A percentile compares a stretch with the other conserved stretches of the same genome.
These are phyloP conservation scores for Botrytis pseudocinerea DNA, from an alignment of 2,329 filamentous ascomycete species.

Conservation along the genomic window DNA sequence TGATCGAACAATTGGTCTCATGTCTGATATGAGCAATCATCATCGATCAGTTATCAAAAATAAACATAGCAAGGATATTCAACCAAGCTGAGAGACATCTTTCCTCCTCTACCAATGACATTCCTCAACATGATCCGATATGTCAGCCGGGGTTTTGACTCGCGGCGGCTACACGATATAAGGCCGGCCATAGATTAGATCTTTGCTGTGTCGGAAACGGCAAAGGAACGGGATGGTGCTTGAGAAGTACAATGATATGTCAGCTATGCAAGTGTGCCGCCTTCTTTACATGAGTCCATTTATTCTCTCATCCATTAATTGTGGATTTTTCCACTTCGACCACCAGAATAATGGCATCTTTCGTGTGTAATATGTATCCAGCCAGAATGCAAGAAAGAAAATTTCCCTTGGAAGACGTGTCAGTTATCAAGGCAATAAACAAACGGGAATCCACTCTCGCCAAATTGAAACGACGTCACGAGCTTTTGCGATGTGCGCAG, in stretches of 20 bases:
- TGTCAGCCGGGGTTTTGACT: neutral
- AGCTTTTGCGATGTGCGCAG: neutral
- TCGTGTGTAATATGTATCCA: neutral
- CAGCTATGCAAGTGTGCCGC: constrained; percentile 16
- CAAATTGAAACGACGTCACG: constrained; percentile 18
- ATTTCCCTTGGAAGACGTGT: neutral
- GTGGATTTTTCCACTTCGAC: neutral
- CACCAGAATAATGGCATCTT: neutral
- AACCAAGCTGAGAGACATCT: neutral
- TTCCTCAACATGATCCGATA: neutral
- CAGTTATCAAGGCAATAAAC: constrained; percentile 4
- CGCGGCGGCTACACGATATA: neutral
- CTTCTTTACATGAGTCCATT: neutral
- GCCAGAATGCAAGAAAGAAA: neutral
- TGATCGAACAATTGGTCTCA: neutral
- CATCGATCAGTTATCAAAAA: neutral
- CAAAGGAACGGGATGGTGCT: constrained; percentile 3
- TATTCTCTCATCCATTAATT: neutral
- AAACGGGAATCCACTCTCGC: constrained; percentile 16
- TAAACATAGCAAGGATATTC: neutral
- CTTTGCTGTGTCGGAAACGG: constrained; percentile 3
- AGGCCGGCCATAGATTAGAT: constrained; percentile 4
- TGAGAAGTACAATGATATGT: neutral
- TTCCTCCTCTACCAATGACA: neutral
- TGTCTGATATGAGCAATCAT: neutral